A percentile compares a stretch with the other conserved stretches of the same genome.
These are phyloP conservation scores for Aspergillus bertholletiae DNA, from an alignment of 495 filamentous ascomycete species.

Conservation along the genomic window DNA sequence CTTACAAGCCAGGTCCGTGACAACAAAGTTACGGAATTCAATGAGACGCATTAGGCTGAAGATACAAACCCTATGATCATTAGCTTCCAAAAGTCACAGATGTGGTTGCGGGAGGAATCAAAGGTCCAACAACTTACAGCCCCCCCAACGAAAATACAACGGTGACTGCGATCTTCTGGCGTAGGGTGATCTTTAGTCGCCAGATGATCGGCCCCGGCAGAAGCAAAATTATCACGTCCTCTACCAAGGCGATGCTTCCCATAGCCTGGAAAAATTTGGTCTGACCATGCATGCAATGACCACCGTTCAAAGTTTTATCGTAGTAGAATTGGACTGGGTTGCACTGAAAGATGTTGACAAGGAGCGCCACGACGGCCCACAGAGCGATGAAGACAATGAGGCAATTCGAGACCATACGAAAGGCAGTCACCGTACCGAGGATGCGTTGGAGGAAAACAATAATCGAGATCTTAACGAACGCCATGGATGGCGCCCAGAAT, in stretches of 20 bases:
- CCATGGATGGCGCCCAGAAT: conserved; percentile 24
- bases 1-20: conserved; percentile 19
- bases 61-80: conserved; percentile 18
- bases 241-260: conserved; percentile 22
- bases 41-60: conserved; percentile 22
- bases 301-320: conserved; percentile 13
- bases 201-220: conserved; percentile 33
- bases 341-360: conserved; percentile 26
- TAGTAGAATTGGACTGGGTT: conserved; percentile 25
- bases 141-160: conserved; percentile 22
- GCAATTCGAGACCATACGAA: conserved; percentile 1
- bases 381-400: conserved; percentile 14
- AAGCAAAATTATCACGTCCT: conserved; percentile 31
- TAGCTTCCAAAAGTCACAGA: background rate
- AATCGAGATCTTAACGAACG: conserved; percentile 33
- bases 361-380: conserved; percentile 19
- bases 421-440: conserved; percentile 14
- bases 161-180: conserved; percentile 25
- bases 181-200: conserved; percentile 13
- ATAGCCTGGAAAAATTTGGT: conserved; percentile 15
- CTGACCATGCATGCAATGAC: conserved; percentile 23
- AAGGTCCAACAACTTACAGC: conserved; percentile 8
- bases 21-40: conserved; percentile 15
- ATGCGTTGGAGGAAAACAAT: conserved; percentile 26
- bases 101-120: too few relatives aligned